phyloP scores from a whole-genome alignment of 345 rosid species.

The Brassica rapa region DNA sequence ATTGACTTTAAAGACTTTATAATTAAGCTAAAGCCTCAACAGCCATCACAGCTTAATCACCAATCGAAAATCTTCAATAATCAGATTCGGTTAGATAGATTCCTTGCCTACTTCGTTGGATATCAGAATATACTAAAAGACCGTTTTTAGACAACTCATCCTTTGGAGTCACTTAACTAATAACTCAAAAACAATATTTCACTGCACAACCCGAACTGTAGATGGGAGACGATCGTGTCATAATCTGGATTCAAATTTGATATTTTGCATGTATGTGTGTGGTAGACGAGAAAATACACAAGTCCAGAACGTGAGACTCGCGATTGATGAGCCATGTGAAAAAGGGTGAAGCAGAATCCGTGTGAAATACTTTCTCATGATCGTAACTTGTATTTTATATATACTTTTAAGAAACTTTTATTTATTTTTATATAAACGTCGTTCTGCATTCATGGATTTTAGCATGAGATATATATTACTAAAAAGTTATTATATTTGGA shows the following conservation, averaged over 20 bases:
- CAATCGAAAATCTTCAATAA: neutral
- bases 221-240: neutral
- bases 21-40: too few relatives aligned
- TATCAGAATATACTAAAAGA: constrained; percentile 17
- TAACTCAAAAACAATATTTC: neutral
- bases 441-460: constrained; percentile 32
- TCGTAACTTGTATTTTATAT: constrained; percentile 7
- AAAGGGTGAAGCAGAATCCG: constrained; percentile 50
- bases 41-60: too few relatives aligned
- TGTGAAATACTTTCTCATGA: constrained; percentile 53
- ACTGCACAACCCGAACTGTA: neutral
- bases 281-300: neutral
- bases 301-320: constrained; percentile 9
- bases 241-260: neutral
- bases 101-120: neutral
- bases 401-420: neutral
- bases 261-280: neutral
- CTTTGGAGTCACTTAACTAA: neutral
- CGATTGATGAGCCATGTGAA: constrained; percentile 59
- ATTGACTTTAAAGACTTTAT: too few relatives aligned
- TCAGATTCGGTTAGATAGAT: constrained; percentile 2
- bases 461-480: constrained; percentile 23
- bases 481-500: constrained; percentile 12
- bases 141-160: constrained; percentile 9
- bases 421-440: neutral